Percentiles rank a stretch among this genome's conserved stretches.
Evolutionary conservation across 2,329 filamentous ascomycete species (phyloP).

Genomic region (Aspergillus alliaceus): DNA sequence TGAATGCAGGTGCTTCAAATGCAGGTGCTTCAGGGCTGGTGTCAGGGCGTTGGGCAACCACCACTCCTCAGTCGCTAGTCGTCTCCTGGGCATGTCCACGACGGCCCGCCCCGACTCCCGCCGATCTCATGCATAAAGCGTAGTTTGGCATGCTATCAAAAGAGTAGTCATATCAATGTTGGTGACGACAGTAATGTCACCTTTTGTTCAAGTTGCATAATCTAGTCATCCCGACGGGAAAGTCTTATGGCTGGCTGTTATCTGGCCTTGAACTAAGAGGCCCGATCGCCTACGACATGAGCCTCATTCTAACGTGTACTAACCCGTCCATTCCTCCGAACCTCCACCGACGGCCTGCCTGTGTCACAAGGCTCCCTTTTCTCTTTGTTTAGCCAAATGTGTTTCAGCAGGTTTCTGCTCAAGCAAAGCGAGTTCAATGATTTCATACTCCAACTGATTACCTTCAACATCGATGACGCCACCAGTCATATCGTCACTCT

Average conservation of each 20-base stretch:
- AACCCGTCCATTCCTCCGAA: background rate
- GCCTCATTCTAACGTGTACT: background rate
- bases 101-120: slow-evolving; percentile 32
- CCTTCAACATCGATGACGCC: background rate
- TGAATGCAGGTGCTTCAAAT: slow-evolving; percentile 22
- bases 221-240: background rate
- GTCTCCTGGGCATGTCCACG: slow-evolving; percentile 26
- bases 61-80: slow-evolving; percentile 20
- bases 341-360: too few relatives aligned
- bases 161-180: background rate
- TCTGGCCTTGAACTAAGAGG: background rate
- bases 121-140: slow-evolving; percentile 31
- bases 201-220: background rate
- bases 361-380: background rate
- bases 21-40: slow-evolving; percentile 18
- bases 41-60: slow-evolving; percentile 24
- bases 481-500: background rate
- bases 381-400: background rate
- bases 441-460: background rate
- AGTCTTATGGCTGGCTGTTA: background rate
- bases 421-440: background rate
- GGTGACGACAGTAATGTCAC: background rate
- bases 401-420: background rate
- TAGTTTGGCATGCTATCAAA: slow-evolving; percentile 14
- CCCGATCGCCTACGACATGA: background rate